Evolutionary conservation across 441 rosid species (phyloP), one percentile per base, ranked within the genome.

Genomic region (Francoa sonchifolia): DNA sequence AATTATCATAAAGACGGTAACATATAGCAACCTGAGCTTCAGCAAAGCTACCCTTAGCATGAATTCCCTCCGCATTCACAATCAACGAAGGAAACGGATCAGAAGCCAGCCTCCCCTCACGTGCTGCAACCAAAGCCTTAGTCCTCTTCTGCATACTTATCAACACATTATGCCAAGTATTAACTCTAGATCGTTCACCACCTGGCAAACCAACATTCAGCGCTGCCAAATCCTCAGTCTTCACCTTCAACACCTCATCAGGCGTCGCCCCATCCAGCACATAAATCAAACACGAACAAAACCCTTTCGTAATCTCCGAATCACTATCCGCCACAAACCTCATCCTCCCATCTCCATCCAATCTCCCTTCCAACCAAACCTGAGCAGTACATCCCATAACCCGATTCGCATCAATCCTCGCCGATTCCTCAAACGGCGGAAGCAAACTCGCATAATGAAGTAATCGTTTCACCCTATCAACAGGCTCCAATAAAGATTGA

Each of bases 361-460:
- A 19, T 50, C 40, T 58, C 16, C 71, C 79, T 6, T 82, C 83
- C 16, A 86, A 56, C 96, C 95, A 90, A 32, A 86, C 96, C 38
- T 72, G 87, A 50, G 99, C 69, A 1, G 94, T 78, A 55, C 96
- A 90, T 19, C 96, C 95, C 99, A 82, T 82, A 50, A 90, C 93
- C 29, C 95, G 77, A 35, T 86, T 90, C 1, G 67, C 61, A 23
- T 80, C 83, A 19, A 63, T 65, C 37, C 76, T 65, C 13, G 75
- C 73, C 2, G 78, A 58, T 9, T 68, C 76, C 6, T 67, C 71
- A 23, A 86, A 66, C 2, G 55, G 65, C 42, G 79, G 71, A 36
- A 80, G 75, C 22, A 73, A 61, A 12, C 56, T 48, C 17, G 90
- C 82, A 47, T 73, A 65, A 42, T 61, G 77, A 19, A 90, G 67